Base-by-base conservation (phyloP, 2,329 filamentous ascomycete species). In the Sclerotinia borealis region DNA sequence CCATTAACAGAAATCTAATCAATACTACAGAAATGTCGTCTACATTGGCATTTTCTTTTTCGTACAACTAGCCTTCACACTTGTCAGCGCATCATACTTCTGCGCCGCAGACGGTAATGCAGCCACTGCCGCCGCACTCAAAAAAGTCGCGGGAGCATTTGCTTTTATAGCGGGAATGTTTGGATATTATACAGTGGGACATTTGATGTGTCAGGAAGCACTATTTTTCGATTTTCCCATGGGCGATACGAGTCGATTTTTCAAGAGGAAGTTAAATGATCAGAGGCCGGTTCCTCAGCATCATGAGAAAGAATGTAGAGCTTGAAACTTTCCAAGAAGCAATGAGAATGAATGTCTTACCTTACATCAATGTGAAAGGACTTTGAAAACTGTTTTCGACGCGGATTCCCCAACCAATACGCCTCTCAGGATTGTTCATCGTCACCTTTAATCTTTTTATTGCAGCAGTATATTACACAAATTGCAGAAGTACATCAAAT, bases 1-100 rank as follows among this genome's bases (percentile, higher is more conserved):
- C 3, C 25, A 29, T 43, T 31, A 2, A 1, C 13, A 15, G 37
- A 31, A n/a, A 55, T 22, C 51, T 29, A 41, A 55, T 43, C 1
- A 22, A 41, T 11, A 3, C 6, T 15, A 3, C 9, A 59, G 41
- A 52, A 81, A 81, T 48, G 64, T 81, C 9, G 78, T 80, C 5
- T 80, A 80, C 59, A 79, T 80, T 54, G 72, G 71, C 2, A 79
- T 81, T n/a, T 81, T 80, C 69, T 75, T 78, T 63, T 77, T 78
- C 2, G 77, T 81, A 0, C 76, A 81, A 50, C 63, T 80, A 8
- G 75, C 76, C 4, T 81, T 81, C 63, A 70, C 77, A 5, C 70
- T 78, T 3, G 74, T 81, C 9, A 75, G 78, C 3, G 76, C 77
- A 1, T 76, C 74, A 22, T 81, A 81, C 67, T 81, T 81, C 64